Evolutionary conservation across 306 rosid genomes (phyloP).

Genomic region (Fragaria ananassa): DNA sequence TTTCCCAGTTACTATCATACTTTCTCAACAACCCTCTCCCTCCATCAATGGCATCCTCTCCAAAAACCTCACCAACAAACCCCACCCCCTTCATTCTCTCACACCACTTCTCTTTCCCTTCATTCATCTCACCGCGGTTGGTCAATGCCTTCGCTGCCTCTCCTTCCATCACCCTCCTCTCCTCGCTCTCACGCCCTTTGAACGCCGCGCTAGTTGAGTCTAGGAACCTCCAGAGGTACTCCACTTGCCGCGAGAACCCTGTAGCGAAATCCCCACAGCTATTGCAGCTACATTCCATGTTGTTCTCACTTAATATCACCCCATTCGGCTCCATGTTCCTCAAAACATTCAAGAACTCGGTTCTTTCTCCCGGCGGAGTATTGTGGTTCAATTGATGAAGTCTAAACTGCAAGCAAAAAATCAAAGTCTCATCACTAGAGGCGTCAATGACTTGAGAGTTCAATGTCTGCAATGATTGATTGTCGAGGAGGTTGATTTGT

Average conservation of each 20-base stretch:
- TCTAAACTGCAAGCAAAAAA: slow-evolving; percentile 82
- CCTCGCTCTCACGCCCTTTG: slow-evolving; percentile 73
- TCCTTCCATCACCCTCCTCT: slow-evolving; percentile 85
- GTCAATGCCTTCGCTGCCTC: slow-evolving; percentile 80
- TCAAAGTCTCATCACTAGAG: slow-evolving; percentile 49
- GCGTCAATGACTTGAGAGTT: slow-evolving; percentile 39
- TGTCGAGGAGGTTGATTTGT: slow-evolving; percentile 60
- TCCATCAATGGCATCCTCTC: slow-evolving; percentile 71
- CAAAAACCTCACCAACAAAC: slow-evolving; percentile 49
- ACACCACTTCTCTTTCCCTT: slow-evolving; percentile 74
- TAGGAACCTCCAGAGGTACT: slow-evolving; percentile 71
- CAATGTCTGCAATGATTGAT: slow-evolving; percentile 44
- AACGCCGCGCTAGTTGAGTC: slow-evolving; percentile 80
- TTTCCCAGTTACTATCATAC: slow-evolving; percentile 83
- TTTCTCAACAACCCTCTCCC: slow-evolving; percentile 78
- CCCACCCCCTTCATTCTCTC: slow-evolving; percentile 72
- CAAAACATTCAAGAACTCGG: slow-evolving; percentile 47
- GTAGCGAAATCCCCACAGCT: slow-evolving; percentile 60
- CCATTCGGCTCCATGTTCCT: slow-evolving; percentile 64
- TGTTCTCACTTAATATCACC: slow-evolving; percentile 75
- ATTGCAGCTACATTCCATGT: slow-evolving; percentile 69
- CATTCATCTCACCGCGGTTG: slow-evolving; percentile 65
- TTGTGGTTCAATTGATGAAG: slow-evolving; percentile 66
- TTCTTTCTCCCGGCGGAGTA: slow-evolving; percentile 49
- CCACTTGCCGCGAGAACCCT: slow-evolving; percentile 57